Base-by-base conservation (phyloP, 2,329 filamentous ascomycete species). In the Fragosphaeria purpurea region DNA sequence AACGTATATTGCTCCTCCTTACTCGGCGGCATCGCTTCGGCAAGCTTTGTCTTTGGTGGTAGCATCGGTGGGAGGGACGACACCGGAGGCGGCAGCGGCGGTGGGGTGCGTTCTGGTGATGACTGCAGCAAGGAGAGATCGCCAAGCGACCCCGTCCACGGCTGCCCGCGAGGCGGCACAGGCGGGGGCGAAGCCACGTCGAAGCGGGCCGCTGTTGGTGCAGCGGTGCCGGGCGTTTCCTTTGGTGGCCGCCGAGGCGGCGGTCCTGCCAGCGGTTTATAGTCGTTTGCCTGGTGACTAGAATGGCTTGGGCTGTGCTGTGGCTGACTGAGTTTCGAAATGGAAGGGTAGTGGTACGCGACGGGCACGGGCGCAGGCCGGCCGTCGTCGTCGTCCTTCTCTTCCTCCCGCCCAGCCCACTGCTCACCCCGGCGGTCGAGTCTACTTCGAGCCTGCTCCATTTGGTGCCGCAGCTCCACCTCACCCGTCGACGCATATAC, bases 1-100 rank as follows among this genome's bases (percentile, higher is more conserved):
- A 95, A 94, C 11, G 86, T 88, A 59, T 87, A 85, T 45, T 80
- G 65, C 51, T 83, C 66, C 66, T 80, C 74, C 55, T 69, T 66
- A 38, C 22, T 22, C 22, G 22, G 22, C 22, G 22, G 22, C 22
- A 22, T 22, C 22, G 22, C 22, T 22, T 22, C 22, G 22, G 22
- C 22, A 22, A 22, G 22, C 22, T 22, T 22, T 22, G 22, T 22
- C 22, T 22, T 22, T 22, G 22, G 22, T 22, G 22, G 22, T 22
- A 22, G 22, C 22, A 22, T 22, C 22, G 22, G 22, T 22, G 22
- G 22, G 22, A 22, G 22, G 22, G 22, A 22, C 22, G 22, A 22
- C 22, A 22, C 55, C 5, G 67, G 66, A 7, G 46, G 62, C 56
- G 37, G 65, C 61, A 39, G 61, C 44, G 47, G 54, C n/a, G 51